Percentiles rank a stretch among this genome's conserved stretches.
phyloP scores from a whole-genome alignment of 805 yeast species.

The Crinitomyces ghanaensis region DNA sequence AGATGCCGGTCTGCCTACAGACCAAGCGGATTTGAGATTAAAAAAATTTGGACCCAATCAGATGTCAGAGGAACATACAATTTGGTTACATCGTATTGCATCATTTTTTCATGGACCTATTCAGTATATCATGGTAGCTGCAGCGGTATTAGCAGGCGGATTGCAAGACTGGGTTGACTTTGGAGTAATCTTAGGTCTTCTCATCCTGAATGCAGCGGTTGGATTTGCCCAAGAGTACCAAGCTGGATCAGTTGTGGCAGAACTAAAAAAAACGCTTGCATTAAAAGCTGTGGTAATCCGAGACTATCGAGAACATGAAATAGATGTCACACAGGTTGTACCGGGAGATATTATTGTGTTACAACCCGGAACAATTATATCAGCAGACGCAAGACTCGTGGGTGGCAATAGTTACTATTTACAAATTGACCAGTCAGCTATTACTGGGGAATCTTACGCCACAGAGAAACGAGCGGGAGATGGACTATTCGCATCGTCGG shows the following conservation, averaged over 20 bases:
- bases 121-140: conserved; percentile 95
- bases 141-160: conserved; percentile 92
- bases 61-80: conserved; percentile 79
- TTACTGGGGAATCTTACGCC: conserved; percentile 95
- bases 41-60: conserved; percentile 85
- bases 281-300: conserved; percentile 79
- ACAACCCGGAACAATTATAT: conserved; percentile 88
- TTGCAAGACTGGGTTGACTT: conserved; percentile 97
- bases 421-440: conserved; percentile 93
- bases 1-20: conserved; percentile 59
- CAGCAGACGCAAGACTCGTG: conserved; percentile 86
- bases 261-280: conserved; percentile 89
- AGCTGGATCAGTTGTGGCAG: conserved; percentile 97
- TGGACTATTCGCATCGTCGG: conserved; percentile 79
- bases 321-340: conserved; percentile 75
- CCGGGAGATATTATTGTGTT: conserved; percentile 91
- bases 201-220: conserved; percentile 78
- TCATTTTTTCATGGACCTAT: conserved; percentile 91
- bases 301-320: conserved; percentile 65
- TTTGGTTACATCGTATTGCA: conserved; percentile 63
- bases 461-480: conserved; percentile 88
- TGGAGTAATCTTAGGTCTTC: conserved; percentile 89
- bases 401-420: conserved; percentile 76
- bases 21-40: conserved; percentile 72
- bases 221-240: conserved; percentile 97